These are phyloP conservation scores for Pyrenopolyporus hunteri DNA, from an alignment of 495 filamentous ascomycete species.

Conservation along the genomic window DNA sequence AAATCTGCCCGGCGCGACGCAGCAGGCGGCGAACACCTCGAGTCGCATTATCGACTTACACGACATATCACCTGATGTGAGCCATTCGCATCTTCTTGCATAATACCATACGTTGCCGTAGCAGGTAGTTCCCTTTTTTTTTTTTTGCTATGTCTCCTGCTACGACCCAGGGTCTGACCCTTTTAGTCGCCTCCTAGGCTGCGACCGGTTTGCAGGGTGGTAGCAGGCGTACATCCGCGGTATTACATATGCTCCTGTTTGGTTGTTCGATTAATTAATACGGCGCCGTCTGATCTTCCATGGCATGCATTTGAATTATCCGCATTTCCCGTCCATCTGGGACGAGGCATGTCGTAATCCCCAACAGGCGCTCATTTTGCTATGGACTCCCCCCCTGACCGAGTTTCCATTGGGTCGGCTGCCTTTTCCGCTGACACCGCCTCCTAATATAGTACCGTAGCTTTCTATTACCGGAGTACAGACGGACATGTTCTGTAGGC, in stretches of 20 bases:
- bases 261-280: slow-evolving; percentile 22
- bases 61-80: slow-evolving; percentile 40
- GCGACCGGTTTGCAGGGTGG: slow-evolving; percentile 27
- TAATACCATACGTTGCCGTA: slow-evolving; percentile 2
- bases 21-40: slow-evolving; percentile 30
- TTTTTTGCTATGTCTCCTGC: no score
- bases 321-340: slow-evolving; percentile 37
- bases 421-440: slow-evolving; percentile 40
- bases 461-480: background rate
- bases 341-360: slow-evolving; percentile 34
- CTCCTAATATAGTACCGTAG: slow-evolving; percentile 31
- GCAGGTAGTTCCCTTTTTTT: no score
- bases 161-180: slow-evolving; percentile 36
- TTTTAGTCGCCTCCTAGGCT: slow-evolving; percentile 20
- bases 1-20: slow-evolving; percentile 26
- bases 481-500: slow-evolving; percentile 5
- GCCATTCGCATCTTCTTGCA: slow-evolving; percentile 35
- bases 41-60: slow-evolving; percentile 40
- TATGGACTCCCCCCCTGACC: slow-evolving; percentile 18
- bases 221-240: slow-evolving; percentile 34
- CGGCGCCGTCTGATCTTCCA: slow-evolving; percentile 30
- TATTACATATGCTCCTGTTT: slow-evolving; percentile 25
- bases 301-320: slow-evolving; percentile 39
- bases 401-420: slow-evolving; percentile 35
- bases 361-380: slow-evolving; percentile 19